A percentile compares a stretch with the other conserved stretches of the same genome.
Evolutionary conservation across 805 yeast species (phyloP).

Genomic region (Candida takata): DNA sequence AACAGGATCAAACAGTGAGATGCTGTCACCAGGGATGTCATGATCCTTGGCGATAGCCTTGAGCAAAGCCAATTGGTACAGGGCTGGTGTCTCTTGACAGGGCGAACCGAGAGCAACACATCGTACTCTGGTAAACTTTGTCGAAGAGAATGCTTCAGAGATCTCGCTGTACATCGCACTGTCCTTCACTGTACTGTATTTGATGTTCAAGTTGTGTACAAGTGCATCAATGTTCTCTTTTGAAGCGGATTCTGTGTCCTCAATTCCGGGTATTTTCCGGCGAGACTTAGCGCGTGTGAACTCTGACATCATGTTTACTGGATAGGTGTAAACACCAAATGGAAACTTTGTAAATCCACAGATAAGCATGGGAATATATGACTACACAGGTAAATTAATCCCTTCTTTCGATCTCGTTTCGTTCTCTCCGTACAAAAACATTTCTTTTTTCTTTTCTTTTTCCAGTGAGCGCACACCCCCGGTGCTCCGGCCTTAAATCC

Average conservation of each 20-base stretch:
- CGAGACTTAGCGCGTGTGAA: no score
- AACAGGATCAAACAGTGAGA: constrained; percentile 61
- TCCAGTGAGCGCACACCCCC: neutral
- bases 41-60: constrained; percentile 30
- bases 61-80: constrained; percentile 60
- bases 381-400: no score
- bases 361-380: no score
- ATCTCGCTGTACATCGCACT: constrained; percentile 27
- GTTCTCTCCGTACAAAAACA: no score
- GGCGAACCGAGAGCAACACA: constrained; percentile 74
- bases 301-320: no score
- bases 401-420: no score
- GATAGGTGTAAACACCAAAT: no score
- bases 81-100: constrained; percentile 47
- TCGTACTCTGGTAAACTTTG: constrained; percentile 32
- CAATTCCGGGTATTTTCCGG: constrained; percentile 2
- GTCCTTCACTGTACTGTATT: constrained; percentile 16
- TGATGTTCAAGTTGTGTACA: constrained; percentile 7
- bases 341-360: no score
- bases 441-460: no score
- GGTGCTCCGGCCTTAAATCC: no score
- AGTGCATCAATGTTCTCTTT: constrained; percentile 3
- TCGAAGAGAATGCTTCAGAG: constrained; percentile 9
- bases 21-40: constrained; percentile 13
- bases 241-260: constrained; percentile 6